phyloP scores from a whole-genome alignment of 306 rosid species.

The Quercus parvula region DNA sequence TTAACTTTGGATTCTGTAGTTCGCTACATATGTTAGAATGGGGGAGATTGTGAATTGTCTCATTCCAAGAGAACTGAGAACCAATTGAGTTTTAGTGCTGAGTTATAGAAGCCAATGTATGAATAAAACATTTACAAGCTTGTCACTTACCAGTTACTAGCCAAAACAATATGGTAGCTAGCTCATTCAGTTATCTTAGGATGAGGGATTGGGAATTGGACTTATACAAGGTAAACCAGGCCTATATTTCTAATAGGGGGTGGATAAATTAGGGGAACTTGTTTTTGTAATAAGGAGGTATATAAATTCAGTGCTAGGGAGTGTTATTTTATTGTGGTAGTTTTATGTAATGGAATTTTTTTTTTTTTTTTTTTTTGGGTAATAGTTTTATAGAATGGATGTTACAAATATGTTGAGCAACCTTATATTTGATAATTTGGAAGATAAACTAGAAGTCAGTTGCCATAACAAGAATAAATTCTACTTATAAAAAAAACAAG shows the following conservation, averaged over 20 bases:
- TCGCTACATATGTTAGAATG: not conserved
- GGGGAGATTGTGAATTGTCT: too few species aligned
- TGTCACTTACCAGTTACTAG: not conserved
- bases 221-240: not conserved
- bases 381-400: not conserved
- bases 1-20: not conserved
- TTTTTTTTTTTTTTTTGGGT: too few species aligned
- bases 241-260: not conserved
- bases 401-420: not conserved
- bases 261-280: not conserved
- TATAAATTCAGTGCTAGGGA: not conserved
- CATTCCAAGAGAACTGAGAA: not conserved
- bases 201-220: not conserved
- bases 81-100: too few species aligned
- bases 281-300: not conserved
- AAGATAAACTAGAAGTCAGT: not conserved
- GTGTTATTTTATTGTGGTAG: not conserved
- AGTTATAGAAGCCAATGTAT: too few species aligned
- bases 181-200: not conserved
- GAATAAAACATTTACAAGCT: not conserved
- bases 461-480: not conserved
- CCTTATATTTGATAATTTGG: not conserved
- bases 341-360: too few species aligned
- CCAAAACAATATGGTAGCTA: not conserved
- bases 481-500: not conserved